Percentiles rank a stretch among this genome's conserved stretches.
Evolutionary conservation across 2,329 filamentous ascomycete genomes (phyloP).

Genomic region (Westerdykella ornata): DNA sequence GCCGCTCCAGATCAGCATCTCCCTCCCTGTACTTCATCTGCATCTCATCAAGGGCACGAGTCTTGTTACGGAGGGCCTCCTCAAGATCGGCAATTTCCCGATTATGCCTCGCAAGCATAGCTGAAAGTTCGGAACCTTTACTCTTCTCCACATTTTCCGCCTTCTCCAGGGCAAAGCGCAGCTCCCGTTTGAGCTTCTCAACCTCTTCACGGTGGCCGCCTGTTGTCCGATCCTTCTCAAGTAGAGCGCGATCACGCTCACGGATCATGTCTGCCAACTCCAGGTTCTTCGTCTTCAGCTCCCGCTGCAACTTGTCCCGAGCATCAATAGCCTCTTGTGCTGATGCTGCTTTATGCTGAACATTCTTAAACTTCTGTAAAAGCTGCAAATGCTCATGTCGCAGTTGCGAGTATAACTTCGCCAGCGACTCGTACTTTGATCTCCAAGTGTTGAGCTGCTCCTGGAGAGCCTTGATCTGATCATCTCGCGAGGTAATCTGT

Average conservation of each 20-base stretch:
- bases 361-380: conserved; percentile 89
- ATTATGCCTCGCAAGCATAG: conserved; percentile 93
- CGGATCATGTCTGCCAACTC: conserved; percentile 98
- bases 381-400: conserved; percentile 92
- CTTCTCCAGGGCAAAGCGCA: conserved; percentile 83
- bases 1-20: conserved; percentile 75
- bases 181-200: conserved; percentile 88
- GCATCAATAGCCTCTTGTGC: conserved; percentile 94
- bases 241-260: conserved; percentile 84
- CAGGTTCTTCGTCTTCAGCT: conserved; percentile 99
- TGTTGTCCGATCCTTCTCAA: conserved; percentile 82
- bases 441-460: conserved; percentile 98
- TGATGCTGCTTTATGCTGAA: conserved; percentile 93
- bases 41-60: conserved; percentile 75
- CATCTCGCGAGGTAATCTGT: conserved; percentile 83
- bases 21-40: conserved; percentile 72
- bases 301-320: conserved; percentile 89
- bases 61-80: conserved; percentile 82
- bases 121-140: conserved; percentile 91
- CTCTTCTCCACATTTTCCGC: conserved; percentile 86
- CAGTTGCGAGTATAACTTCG: conserved; percentile 94
- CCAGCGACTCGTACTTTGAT: conserved; percentile 91
- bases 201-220: conserved; percentile 88
- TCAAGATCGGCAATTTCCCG: conserved; percentile 95
- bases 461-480: conserved; percentile 85